Percentiles rank a stretch among this genome's conserved stretches.
phyloP scores from a whole-genome alignment of 2,329 filamentous ascomycete species.

The Canariomyces notabilis region DNA sequence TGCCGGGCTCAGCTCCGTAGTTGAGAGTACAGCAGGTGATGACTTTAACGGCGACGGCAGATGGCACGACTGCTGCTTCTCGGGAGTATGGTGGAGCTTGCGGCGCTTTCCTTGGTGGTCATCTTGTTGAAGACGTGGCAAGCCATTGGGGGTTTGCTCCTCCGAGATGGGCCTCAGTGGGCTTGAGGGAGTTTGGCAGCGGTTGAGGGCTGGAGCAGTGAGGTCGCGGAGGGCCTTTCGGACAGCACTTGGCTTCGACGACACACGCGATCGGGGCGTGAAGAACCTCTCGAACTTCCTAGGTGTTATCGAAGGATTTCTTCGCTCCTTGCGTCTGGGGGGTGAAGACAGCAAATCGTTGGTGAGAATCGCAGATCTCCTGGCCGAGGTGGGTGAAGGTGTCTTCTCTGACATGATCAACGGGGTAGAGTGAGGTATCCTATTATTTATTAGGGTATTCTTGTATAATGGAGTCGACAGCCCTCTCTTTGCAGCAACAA shows the following conservation, averaged over 20 bases:
- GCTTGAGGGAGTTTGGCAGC: constrained; percentile 38
- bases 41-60: constrained; percentile 25
- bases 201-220: constrained; percentile 36
- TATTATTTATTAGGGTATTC: no score
- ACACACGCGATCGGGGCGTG: constrained; percentile 42
- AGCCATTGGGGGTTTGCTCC: constrained; percentile 20
- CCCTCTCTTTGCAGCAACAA: neutral
- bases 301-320: constrained; percentile 49
- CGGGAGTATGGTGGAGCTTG: constrained; percentile 37
- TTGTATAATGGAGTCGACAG: neutral
- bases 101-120: constrained; percentile 33
- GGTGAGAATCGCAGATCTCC: constrained; percentile 21
- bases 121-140: constrained; percentile 24
- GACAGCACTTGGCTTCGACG: constrained; percentile 35
- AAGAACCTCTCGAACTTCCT: constrained; percentile 51
- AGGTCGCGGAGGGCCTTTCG: constrained; percentile 39
- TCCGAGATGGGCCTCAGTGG: constrained; percentile 33
- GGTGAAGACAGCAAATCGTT: constrained; percentile 27
- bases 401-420: constrained; percentile 18
- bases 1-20: constrained; percentile 14
- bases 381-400: constrained; percentile 16
- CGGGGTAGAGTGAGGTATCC: no score
- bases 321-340: constrained; percentile 39
- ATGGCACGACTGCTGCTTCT: constrained; percentile 34
- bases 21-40: constrained; percentile 23